Conservation (phyloP, 2,329 filamentous ascomycete genomes). For the Xylariales sp. region DNA sequence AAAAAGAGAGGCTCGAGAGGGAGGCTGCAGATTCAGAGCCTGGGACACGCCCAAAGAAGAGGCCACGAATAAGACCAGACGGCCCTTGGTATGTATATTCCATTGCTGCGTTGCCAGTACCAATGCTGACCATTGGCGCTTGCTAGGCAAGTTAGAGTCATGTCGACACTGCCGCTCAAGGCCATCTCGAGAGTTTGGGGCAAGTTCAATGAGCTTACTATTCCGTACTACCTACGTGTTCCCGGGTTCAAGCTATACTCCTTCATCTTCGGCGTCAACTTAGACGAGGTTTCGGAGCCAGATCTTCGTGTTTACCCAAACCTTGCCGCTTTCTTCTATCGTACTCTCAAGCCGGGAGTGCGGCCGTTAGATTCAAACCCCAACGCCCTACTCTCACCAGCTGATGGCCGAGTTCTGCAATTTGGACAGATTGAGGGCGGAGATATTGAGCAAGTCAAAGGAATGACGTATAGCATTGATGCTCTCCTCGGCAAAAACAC, state of each 20-base stretch:
- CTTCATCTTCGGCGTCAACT: conserved; percentile 84
- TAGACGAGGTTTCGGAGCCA: conserved; percentile 80
- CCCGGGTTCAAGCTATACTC: conserved; percentile 91
- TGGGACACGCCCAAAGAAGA: conserved; percentile 43
- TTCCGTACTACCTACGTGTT: conserved; percentile 82
- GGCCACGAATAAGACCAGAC: conserved; percentile 65
- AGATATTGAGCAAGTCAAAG: conserved; percentile 97
- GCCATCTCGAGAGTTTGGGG: conserved; percentile 88
- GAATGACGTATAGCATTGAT: conserved; percentile 95
- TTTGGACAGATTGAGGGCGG: conserved; percentile 89
- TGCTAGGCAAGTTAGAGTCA: conserved; percentile 75
- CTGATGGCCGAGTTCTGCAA: conserved; percentile 87
- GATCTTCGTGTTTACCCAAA: conserved; percentile 91
- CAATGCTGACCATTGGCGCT: background rate
- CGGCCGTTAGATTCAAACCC: conserved; percentile 79
- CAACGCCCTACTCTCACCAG: conserved; percentile 77
- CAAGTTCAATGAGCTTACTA: conserved; percentile 80
- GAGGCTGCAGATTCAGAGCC: conserved; percentile 37
- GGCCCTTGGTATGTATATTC: conserved; percentile 65
- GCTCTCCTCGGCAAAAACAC: conserved; percentile 73
- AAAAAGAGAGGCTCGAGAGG: conserved; percentile 47
- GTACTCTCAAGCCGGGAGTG: conserved; percentile 81
- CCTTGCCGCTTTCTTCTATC: conserved; percentile 94
- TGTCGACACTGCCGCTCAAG: conserved; percentile 89
- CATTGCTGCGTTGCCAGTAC: no score